phyloP scores from a whole-genome alignment of 2,329 filamentous ascomycete genomes.

The Xylariaceae sp. region DNA sequence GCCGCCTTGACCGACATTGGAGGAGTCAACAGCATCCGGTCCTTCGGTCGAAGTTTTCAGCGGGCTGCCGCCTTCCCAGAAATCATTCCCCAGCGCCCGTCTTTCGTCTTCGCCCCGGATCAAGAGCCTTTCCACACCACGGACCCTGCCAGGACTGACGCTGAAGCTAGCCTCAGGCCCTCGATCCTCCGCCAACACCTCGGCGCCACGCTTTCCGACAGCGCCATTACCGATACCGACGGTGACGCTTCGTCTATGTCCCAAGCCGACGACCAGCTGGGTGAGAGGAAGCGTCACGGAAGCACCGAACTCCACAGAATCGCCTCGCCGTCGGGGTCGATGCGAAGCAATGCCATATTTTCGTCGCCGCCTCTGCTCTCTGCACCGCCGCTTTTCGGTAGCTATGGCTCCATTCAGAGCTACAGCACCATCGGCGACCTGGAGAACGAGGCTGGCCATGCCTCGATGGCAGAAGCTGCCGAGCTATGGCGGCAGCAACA shows the following conservation, averaged over 20 bases:
- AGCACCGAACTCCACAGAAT: conserved; percentile 37
- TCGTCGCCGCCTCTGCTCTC: conserved; percentile 59
- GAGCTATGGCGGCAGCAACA: conserved; percentile 55
- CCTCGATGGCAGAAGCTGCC: conserved; percentile 51
- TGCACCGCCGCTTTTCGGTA: conserved; percentile 68
- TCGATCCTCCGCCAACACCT: conserved; percentile 55
- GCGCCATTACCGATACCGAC: conserved; percentile 25
- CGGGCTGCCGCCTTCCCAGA: conserved; percentile 85
- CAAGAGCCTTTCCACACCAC: conserved; percentile 43
- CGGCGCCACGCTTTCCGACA: conserved; percentile 36
- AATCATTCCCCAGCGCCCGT: conserved; percentile 75
- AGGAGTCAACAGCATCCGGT: conserved; percentile 90
- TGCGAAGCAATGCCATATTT: conserved; percentile 51
- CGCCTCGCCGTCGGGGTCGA: conserved; percentile 29
- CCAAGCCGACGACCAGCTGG: conserved; percentile 16
- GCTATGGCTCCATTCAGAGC: conserved; percentile 58
- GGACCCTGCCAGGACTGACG: conserved; percentile 37
- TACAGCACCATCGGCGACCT: conserved; percentile 58
- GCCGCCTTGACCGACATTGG: conserved; percentile 68
- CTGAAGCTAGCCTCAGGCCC: conserved; percentile 37
- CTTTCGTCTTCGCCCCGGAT: conserved; percentile 66
- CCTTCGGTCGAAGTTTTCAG: conserved; percentile 90
- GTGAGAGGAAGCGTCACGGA: conserved; percentile 48
- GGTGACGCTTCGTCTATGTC: conserved; percentile 21
- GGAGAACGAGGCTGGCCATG: conserved; percentile 38